Evolutionary conservation across 1,139 yeast genomes (phyloP), one percentile per base, ranked within the genome.

Genomic region (Yarrowia galli): DNA sequence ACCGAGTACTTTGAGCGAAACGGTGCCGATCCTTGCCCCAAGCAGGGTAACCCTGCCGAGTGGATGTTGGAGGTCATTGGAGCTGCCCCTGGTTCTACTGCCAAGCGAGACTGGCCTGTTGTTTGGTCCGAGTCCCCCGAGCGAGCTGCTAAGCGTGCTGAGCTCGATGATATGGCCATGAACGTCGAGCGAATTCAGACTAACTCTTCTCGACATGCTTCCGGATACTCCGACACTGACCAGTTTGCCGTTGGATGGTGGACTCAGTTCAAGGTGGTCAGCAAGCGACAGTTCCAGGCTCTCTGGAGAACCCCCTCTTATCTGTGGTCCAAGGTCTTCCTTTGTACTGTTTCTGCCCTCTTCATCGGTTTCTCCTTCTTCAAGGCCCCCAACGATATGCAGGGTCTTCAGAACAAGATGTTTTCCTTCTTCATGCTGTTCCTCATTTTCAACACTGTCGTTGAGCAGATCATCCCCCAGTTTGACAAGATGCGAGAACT

Each of bases 61-160:
- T 87, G 85, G 74, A 86, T 87, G 73, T 78, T 87, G 73, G 86
- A 86, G 71, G 84, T 85, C 70, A 85, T 87, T 74, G 89, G 89
- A 70, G 89, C 89, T 42, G 89, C 89, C 77, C 88, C 89, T n/a
- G 85, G 88, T 66, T 87, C 88, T 28, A 71, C 78, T 56, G 79
- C 82, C 32, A 72, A 75, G 42, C 77, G 78, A 42, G 80, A 82
- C 72, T 83, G 84, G 84, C 75, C 75, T 72, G 78, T 79, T 10
- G 72, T 79, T 22, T 83, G 85, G 85, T 69, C 67, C 43, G 48
- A 71, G n/a, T 81, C 84, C n/a, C 78, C 80, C 1, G 83, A 82
- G 71, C 79, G 77, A 73, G 74, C 72, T 28, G 74, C 74, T 25
- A 77, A 79, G 25, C 78, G 80, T 48, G 75, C 70, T 10, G 84